These are phyloP conservation scores for Alternaria triticina DNA, from an alignment of 2,329 filamentous ascomycete genomes.

Conservation along the genomic window DNA sequence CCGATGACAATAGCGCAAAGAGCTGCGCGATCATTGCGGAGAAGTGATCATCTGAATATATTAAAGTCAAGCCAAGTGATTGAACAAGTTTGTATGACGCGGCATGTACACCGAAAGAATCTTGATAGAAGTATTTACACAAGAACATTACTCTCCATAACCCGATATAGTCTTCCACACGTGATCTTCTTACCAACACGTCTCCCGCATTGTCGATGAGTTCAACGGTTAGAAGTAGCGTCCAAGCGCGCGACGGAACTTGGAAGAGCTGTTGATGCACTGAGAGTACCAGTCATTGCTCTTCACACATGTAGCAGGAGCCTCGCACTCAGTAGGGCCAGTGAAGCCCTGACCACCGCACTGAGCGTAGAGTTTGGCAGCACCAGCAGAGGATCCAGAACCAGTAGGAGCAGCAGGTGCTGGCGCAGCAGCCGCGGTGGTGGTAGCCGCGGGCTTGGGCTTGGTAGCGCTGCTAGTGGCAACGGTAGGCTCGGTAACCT, in stretches of 20 bases:
- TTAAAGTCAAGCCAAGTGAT: too few relatives aligned
- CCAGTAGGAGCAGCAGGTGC: background rate
- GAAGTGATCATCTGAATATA: too few relatives aligned
- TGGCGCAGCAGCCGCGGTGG: background rate
- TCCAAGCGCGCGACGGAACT: constrained; percentile 11
- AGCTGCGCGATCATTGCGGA: too few relatives aligned
- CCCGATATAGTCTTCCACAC: too few relatives aligned
- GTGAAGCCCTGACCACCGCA: constrained; percentile 52
- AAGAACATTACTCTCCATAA: too few relatives aligned
- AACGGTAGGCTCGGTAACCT: background rate
- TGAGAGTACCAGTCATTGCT: constrained; percentile 53
- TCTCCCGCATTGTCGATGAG: fast-evolving
- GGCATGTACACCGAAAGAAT: too few relatives aligned
- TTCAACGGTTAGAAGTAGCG: background rate
- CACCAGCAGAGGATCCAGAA: background rate
- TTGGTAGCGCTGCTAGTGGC: background rate
- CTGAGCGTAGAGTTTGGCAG: constrained; percentile 35
- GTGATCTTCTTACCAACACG: fast-evolving
- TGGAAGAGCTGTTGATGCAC: constrained; percentile 34
- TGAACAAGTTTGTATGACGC: too few relatives aligned
- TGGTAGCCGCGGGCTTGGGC: background rate
- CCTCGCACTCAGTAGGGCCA: constrained; percentile 46
- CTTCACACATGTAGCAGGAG: constrained; percentile 45
- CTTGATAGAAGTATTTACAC: constrained; percentile 2
- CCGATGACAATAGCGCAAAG: too few relatives aligned